These are phyloP conservation scores for Aphanomyces cochlioides DNA, from an alignment of 352 stramenopile species.

Conservation along the genomic window DNA sequence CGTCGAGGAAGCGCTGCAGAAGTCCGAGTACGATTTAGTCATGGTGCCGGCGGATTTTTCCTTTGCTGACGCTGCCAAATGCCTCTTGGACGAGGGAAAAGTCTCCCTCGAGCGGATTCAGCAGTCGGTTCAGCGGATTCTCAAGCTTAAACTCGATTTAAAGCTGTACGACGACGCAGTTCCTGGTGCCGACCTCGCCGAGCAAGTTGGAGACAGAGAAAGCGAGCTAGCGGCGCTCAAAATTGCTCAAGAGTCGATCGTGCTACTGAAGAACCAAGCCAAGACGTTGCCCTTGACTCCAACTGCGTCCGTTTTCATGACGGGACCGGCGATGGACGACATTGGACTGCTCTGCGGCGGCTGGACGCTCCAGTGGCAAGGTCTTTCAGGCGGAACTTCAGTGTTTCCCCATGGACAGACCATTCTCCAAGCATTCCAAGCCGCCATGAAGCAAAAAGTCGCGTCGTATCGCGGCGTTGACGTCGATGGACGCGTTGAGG, in stretches of 20 bases:
- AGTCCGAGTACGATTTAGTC: background rate
- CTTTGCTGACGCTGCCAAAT: background rate
- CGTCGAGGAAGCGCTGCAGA: background rate
- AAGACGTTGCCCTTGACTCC: background rate
- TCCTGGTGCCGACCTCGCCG: background rate
- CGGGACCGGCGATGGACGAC: background rate
- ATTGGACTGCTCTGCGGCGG: background rate
- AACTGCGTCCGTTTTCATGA: background rate
- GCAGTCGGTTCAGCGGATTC: background rate
- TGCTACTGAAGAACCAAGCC: background rate
- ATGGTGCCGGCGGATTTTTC: slow-evolving; percentile 34
- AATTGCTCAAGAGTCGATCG: slow-evolving; percentile 1
- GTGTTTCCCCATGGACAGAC: background rate
- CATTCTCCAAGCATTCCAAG: background rate
- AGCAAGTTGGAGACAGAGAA: background rate
- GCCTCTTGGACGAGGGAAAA: background rate
- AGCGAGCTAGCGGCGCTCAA: background rate
- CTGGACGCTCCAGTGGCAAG: background rate
- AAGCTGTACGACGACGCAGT: background rate
- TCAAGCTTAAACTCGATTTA: slow-evolving; percentile 1
- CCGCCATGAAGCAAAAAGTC: background rate
- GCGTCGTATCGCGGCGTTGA: background rate
- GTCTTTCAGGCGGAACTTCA: slow-evolving; percentile 4
- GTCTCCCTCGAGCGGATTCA: background rate
- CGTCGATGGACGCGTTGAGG: background rate